Evolutionary conservation across 2,329 filamentous ascomycete species (phyloP).

Genomic region (Tolypocladium album): DNA sequence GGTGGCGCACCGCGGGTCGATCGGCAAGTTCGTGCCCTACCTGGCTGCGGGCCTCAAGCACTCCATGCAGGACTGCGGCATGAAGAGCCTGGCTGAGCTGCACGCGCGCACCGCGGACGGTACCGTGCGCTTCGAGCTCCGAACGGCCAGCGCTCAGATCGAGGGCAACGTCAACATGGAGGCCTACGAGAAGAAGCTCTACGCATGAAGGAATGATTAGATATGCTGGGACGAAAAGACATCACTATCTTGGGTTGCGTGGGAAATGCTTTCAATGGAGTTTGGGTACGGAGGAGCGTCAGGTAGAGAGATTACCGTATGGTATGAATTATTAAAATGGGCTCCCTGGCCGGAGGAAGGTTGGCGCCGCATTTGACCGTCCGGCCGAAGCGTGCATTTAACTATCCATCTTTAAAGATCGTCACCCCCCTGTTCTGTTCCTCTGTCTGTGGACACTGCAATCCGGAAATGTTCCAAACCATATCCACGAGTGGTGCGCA

Average conservation of each 20-base stretch:
- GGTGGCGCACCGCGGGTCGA: slow-evolving; percentile 69
- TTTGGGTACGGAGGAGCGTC: slow-evolving; percentile 4
- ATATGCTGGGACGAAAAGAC: background rate
- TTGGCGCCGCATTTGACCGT: no score
- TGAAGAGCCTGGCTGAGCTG: slow-evolving; percentile 67
- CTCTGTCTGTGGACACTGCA: no score
- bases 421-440: no score
- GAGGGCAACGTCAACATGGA: slow-evolving; percentile 98
- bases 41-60: slow-evolving; percentile 93
- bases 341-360: no score
- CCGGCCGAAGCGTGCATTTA: no score
- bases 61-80: slow-evolving; percentile 90
- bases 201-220: slow-evolving; percentile 48
- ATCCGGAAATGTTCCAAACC: no score
- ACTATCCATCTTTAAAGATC: no score
- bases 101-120: slow-evolving; percentile 66
- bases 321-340: no score
- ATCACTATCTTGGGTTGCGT: background rate
- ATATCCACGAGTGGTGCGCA: no score
- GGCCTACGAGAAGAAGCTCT: slow-evolving; percentile 99
- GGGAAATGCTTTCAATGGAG: slow-evolving; percentile 3
- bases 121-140: slow-evolving; percentile 80
- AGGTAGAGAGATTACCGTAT: background rate
- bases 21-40: slow-evolving; percentile 94
- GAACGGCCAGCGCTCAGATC: slow-evolving; percentile 87